A percentile compares a stretch with the other conserved stretches of the same genome.
Evolutionary conservation across 345 rosid genomes (phyloP).

Genomic region (Durio zibethinus): DNA sequence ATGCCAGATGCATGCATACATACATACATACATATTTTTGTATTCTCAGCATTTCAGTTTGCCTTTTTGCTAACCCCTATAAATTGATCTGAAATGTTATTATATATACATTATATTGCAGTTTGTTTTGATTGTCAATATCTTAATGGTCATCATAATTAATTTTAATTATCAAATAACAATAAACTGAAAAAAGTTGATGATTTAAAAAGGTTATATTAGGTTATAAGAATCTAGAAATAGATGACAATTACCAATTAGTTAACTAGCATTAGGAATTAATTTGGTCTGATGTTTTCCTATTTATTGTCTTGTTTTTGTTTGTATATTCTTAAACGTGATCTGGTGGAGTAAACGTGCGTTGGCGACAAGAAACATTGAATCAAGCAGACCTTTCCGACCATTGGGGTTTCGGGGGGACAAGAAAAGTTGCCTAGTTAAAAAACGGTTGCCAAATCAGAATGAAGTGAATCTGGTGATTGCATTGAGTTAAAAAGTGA

Average conservation of each 20-base stretch:
- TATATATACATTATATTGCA: no score
- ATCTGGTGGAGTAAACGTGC: background rate
- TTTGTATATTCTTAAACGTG: background rate
- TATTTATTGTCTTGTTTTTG: background rate
- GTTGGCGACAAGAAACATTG: background rate
- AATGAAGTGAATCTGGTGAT: conserved; percentile 3
- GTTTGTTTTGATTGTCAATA: no score
- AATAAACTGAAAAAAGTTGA: no score
- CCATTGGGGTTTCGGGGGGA: conserved; percentile 3
- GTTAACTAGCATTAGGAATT: no score
- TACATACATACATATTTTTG: background rate
- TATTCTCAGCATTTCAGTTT: background rate
- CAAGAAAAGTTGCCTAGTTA: background rate
- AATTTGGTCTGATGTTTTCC: no score
- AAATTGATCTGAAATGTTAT: background rate
- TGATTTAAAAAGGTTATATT: no score
- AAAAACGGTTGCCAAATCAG: background rate
- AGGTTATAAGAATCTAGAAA: no score
- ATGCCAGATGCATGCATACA: background rate
- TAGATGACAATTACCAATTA: no score
- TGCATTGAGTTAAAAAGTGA: background rate
- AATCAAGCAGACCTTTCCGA: background rate
- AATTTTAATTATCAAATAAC: no score
- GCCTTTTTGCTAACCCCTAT: background rate
- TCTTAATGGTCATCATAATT: no score